These are phyloP conservation scores for Colletotrichum plurivorum DNA, from an alignment of 2,329 filamentous ascomycete genomes.

Conservation along the genomic window DNA sequence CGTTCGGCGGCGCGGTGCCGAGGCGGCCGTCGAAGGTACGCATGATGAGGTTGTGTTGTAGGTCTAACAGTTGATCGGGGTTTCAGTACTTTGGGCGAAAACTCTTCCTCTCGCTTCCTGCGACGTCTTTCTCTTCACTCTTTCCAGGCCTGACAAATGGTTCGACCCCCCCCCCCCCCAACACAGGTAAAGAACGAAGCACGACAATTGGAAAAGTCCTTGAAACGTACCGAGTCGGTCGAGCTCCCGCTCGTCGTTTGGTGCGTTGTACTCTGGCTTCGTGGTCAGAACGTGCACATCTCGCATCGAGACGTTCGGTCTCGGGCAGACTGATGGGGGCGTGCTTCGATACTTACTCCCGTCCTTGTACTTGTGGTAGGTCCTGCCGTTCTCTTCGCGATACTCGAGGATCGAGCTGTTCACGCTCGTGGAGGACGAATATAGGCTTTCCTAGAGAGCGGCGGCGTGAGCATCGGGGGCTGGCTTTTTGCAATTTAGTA, in stretches of 20 bases:
- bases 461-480: neutral
- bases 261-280: conserved; percentile 10
- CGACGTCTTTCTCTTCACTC: neutral
- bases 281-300: neutral
- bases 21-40: conserved; percentile 44
- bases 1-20: conserved; percentile 38
- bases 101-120: neutral
- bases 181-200: too few species aligned
- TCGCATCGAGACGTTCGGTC: neutral
- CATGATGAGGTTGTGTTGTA: conserved; percentile 46
- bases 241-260: conserved; percentile 21
- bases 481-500: neutral
- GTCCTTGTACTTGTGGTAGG: conserved; percentile 50
- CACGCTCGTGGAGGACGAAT: conserved; percentile 47
- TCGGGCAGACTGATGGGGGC: neutral
- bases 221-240: conserved; percentile 4
- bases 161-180: too few species aligned
- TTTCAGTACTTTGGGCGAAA: neutral
- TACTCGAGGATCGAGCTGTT: conserved; percentile 52
- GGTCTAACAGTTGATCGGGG: conserved; percentile 35
- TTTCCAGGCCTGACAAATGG: neutral
- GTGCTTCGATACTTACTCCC: neutral
- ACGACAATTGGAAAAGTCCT: too few species aligned
- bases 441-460: neutral
- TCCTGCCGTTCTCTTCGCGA: conserved; percentile 54